These are phyloP conservation scores for Colletotrichum lindemuthianum DNA, from an alignment of 2,329 filamentous ascomycete species.

Conservation along the genomic window DNA sequence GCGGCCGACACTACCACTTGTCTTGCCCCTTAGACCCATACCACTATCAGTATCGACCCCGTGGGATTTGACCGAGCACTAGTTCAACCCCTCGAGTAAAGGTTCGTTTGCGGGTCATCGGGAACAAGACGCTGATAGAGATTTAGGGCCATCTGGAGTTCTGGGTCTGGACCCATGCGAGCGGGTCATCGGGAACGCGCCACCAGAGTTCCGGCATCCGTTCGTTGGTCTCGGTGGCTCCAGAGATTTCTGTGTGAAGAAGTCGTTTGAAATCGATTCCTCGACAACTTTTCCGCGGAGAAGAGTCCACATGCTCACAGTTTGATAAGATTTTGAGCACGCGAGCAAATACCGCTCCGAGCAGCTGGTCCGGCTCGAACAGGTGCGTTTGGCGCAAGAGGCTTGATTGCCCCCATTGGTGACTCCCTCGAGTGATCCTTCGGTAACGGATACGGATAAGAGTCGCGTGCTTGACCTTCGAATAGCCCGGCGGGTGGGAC, in stretches of 20 bases:
- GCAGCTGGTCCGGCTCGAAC: not conserved
- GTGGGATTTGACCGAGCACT: not conserved
- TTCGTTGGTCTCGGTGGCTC: slow-evolving; percentile 6
- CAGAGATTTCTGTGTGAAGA: not conserved
- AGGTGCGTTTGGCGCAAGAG: not conserved
- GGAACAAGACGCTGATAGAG: slow-evolving; percentile 3
- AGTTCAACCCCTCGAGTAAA: not conserved
- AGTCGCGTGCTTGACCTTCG: slow-evolving; percentile 15
- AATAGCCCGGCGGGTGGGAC: slow-evolving; percentile 19
- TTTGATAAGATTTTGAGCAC: slow-evolving; percentile 1
- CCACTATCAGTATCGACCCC: not conserved
- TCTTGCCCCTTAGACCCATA: too few relatives aligned
- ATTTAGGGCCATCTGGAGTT: not conserved
- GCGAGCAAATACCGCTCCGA: slow-evolving; percentile 16
- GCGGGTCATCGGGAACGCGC: slow-evolving; percentile 11
- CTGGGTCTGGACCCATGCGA: slow-evolving; percentile 1
- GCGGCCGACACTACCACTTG: too few relatives aligned
- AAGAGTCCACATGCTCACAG: slow-evolving; percentile 1
- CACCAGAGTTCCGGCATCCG: not conserved
- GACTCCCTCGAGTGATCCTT: not conserved
- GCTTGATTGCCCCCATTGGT: not conserved
- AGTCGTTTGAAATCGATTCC: not conserved
- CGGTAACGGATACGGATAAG: slow-evolving; percentile 25
- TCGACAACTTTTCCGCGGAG: not conserved
- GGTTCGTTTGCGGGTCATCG: not conserved